Percentiles rank a stretch among this genome's conserved stretches.
phyloP scores from a whole-genome alignment of 2,329 filamentous ascomycete species.

The Colletotrichum nymphaeae region DNA sequence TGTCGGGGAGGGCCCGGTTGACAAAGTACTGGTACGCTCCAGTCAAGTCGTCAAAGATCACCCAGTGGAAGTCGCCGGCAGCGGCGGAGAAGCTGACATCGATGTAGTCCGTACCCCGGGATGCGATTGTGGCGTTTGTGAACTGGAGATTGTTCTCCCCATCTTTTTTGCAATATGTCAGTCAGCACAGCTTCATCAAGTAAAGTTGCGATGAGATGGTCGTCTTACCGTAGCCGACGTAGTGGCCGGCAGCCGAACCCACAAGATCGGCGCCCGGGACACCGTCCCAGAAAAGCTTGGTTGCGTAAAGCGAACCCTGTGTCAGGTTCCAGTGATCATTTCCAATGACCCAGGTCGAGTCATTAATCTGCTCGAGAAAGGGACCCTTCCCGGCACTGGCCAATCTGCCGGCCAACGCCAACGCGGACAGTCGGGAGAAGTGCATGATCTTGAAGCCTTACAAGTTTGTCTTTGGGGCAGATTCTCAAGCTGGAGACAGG shows the following conservation, averaged over 20 bases:
- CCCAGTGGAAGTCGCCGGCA: slow-evolving; percentile 34
- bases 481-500: background rate
- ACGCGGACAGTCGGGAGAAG: background rate
- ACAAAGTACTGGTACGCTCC: slow-evolving; percentile 36
- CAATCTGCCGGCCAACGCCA: slow-evolving; percentile 1
- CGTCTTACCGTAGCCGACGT: slow-evolving; percentile 26
- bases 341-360: slow-evolving; percentile 34
- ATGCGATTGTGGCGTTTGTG: slow-evolving; percentile 29
- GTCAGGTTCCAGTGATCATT: slow-evolving; percentile 37
- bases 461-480: background rate
- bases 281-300: slow-evolving; percentile 32
- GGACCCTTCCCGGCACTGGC: slow-evolving; percentile 27
- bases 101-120: slow-evolving; percentile 28
- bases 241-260: slow-evolving; percentile 31
- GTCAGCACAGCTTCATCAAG: background rate
- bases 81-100: slow-evolving; percentile 33
- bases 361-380: slow-evolving; percentile 26
- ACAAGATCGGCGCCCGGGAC: slow-evolving; percentile 33
- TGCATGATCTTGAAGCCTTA: slow-evolving; percentile 3
- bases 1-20: slow-evolving; percentile 32
- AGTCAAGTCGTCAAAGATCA: slow-evolving; percentile 32
- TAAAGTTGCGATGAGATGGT: background rate
- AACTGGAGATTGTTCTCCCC: slow-evolving; percentile 30
- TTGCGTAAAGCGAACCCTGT: slow-evolving; percentile 30
- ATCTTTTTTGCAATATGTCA: slow-evolving; percentile 16